Base-by-base conservation (phyloP, 495 filamentous ascomycete species). In the Penicillium fimorum region DNA sequence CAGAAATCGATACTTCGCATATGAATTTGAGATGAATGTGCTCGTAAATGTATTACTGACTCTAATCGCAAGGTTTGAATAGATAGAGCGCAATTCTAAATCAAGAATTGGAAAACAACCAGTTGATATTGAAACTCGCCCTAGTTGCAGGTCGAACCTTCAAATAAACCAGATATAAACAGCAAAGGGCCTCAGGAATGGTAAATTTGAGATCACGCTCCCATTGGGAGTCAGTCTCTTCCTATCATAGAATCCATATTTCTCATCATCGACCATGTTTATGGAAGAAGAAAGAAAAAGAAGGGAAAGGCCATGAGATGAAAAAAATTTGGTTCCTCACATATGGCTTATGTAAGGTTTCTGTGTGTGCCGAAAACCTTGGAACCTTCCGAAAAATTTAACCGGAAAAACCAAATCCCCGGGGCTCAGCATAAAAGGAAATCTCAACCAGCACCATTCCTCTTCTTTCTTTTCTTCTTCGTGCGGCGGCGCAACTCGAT, bases 401-500 rank as follows among this genome's bases (percentile, higher is more conserved):
- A 32, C 8, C 60, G 58, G 58, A 66, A 57, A 33, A 64, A 63
- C 35, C 3, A 13, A 29, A 32, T 0, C 12, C 50, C 56, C 59
- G 55, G 13, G 15, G 22, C 11, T 15, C 27, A 18, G 27, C 53
- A 56, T 51, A 50, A 49, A 50, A 42, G 47, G 68, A 74, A 76
- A 72, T 67, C 18, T n/a, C 13, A 48, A 15, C 27, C 30, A 9
- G 30, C 35, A 17, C 11, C 52, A 57, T 71, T 66, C 30, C 40
- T 61, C 66, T 70, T 65, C 60, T 62, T 70, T 70, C 66, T 60
- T 75, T 81, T 74, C 66, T 67, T 72, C 80, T 82, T 85, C 75
- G 80, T 85, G 82, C 82, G 81, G 82, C 81, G 79, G 74, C 76
- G 77, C 75, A 76, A 78, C 76, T 77, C 61, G 59, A 75, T 73